Evolutionary conservation across 2,329 filamentous ascomycete species (phyloP).

Genomic region (Malbranchea zuffiana): DNA sequence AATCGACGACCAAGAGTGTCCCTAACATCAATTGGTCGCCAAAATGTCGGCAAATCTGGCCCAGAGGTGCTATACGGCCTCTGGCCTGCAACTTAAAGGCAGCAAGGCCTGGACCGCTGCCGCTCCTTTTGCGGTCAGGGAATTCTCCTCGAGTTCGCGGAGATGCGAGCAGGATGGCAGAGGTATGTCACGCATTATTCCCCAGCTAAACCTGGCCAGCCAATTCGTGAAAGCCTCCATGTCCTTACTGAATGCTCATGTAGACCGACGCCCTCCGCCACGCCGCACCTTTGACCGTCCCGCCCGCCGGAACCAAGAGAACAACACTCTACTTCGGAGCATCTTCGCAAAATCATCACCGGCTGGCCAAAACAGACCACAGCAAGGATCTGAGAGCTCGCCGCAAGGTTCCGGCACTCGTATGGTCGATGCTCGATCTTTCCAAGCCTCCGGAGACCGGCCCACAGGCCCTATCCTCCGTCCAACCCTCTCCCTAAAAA

Average conservation of each 20-base stretch:
- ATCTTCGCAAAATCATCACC: not conserved
- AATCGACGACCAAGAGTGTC: no score
- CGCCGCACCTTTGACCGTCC: constrained; percentile 3
- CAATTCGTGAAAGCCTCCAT: no score
- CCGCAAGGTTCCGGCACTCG: no score
- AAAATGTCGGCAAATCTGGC: constrained; percentile 5
- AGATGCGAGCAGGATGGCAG: constrained; percentile 1
- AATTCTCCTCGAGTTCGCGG: constrained; percentile 3
- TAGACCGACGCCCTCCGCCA: not conserved
- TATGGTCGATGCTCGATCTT: no score
- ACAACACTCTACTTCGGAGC: not conserved
- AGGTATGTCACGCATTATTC: no score
- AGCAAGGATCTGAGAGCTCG: no score
- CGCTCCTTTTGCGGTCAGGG: not conserved
- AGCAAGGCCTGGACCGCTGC: not conserved
- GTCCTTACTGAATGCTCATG: no score
- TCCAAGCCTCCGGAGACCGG: no score
- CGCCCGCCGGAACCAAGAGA: constrained; percentile 7
- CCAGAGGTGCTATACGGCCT: not conserved
- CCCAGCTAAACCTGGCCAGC: no score
- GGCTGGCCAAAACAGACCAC: no score
- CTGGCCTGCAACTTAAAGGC: not conserved
- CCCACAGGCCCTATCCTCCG: not conserved
- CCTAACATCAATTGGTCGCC: no score
- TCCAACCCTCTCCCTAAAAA: constrained; percentile 5